Base-by-base conservation (phyloP, 78 protist genomes). In the Polysphondylium violaceum region DNA sequence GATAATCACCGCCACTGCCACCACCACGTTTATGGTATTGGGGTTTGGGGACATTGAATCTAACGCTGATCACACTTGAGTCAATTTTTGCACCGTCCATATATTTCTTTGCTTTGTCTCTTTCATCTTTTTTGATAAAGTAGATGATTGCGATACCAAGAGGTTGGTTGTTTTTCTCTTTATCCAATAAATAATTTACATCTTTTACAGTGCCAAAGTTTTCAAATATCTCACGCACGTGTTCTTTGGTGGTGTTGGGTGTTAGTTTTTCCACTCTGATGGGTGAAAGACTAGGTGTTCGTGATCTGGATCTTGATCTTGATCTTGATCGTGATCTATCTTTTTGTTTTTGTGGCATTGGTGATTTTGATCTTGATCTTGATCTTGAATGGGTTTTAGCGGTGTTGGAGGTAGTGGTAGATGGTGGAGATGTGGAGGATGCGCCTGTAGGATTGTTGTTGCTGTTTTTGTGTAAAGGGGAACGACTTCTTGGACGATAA, bases 51-150 rank as follows among this genome's bases (percentile, higher is more conserved):
- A 27, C 29, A 23, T 40, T 38, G 55, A 50, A 81, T 68, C 77
- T 64, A 41, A 68, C 89, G 4, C 36, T 5, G 23, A 81, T 43
- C 1, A 67, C 51, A 35, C 31, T 69, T 14, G 78, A 76, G 55
- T 81, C 89, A 41, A 81, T 67, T 56, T 43, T 29, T 29, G 67
- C 89, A 29, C 89, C 68, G 41, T 81, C 89, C 44, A 68, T 65
- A 81, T 53, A 81, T 68, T 41, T 67, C 41, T 81, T 81, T 16
- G 89, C 89, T 27, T 35, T 64, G 29, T 81, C 74, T 25, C 89
- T 27, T 68, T 81, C 77, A 2, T 81, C 71, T 55, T 68, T 81
- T 11, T 14, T 8, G 9, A 40, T 19, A 68, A 81, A 81, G n/a
- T 56, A 51, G 12, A 81, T 25, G 51, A 67, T n/a, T 17, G 89